Conservation (phyloP, 2,329 filamentous ascomycete genomes). For the Cercospora zeina region DNA sequence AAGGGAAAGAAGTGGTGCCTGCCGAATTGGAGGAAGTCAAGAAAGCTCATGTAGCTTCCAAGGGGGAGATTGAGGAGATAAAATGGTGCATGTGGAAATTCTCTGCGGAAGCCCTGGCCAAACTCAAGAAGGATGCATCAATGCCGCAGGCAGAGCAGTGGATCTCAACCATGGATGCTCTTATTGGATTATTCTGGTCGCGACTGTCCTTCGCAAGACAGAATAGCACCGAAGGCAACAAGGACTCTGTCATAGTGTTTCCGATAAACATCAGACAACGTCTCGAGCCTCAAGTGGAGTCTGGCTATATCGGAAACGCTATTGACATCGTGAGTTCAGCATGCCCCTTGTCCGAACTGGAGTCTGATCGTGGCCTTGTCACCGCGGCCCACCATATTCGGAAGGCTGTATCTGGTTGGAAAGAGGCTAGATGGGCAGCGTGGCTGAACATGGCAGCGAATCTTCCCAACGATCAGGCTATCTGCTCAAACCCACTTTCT, state of each 20-base stretch:
- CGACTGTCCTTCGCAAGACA: constrained; percentile 18
- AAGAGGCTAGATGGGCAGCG: constrained; percentile 16
- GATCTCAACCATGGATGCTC: constrained; percentile 30
- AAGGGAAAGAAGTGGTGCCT: constrained; percentile 11
- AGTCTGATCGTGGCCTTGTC: constrained; percentile 16
- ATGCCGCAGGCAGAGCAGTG: constrained; percentile 13
- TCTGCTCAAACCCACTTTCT: constrained; percentile 23
- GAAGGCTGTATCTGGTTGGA: constrained; percentile 23
- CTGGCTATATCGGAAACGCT: constrained; percentile 25
- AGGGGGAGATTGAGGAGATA: constrained; percentile 8
- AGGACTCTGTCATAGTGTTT: constrained; percentile 22
- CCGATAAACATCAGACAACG: constrained; percentile 26
- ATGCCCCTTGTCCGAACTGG: constrained; percentile 12
- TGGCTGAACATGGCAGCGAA: constrained; percentile 23
- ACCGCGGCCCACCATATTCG: constrained; percentile 20
- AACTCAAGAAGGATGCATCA: constrained; percentile 24
- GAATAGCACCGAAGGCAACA: constrained; percentile 14
- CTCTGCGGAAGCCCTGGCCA: constrained; percentile 19
- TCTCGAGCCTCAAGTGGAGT: constrained; percentile 18
- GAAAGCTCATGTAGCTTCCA: constrained; percentile 12
- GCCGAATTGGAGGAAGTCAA: constrained; percentile 19
- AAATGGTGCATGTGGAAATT: constrained; percentile 26
- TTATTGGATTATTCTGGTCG: constrained; percentile 29
- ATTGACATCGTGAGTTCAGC: constrained; percentile 21
- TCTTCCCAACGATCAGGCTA: constrained; percentile 23